These are phyloP conservation scores for Tetrahymena malaccensis DNA, from an alignment of 73 alveolate genomes.

Conservation along the genomic window DNA sequence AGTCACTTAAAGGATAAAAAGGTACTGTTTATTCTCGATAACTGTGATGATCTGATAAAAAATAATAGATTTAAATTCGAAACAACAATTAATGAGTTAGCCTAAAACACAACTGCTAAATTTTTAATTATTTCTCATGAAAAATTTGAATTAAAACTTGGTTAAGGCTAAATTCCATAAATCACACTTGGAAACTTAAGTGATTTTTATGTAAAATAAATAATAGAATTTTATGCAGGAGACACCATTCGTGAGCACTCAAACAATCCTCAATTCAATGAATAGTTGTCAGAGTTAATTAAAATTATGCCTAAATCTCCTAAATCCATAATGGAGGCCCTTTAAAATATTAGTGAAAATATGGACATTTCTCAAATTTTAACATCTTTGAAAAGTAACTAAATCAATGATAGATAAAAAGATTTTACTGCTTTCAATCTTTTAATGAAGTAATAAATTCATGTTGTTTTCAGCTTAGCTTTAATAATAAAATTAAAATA, in stretches of 20 bases:
- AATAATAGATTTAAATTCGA: background rate
- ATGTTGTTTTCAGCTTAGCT: no score
- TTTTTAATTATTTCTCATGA: background rate
- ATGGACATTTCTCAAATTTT: background rate
- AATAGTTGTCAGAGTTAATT: background rate
- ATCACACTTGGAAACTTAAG: background rate
- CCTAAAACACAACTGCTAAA: background rate
- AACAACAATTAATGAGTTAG: background rate
- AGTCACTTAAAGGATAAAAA: background rate
- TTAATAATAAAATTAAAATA: no score
- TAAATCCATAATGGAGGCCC: background rate
- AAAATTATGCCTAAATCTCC: background rate
- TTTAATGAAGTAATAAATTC: background rate
- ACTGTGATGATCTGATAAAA: background rate
- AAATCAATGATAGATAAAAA: background rate
- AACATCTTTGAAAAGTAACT: background rate
- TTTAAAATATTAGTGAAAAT: background rate
- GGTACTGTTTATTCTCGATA: background rate
- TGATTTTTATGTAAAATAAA: background rate
- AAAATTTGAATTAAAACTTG: background rate
- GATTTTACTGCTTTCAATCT: background rate
- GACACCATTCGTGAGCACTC: background rate
- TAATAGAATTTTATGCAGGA: background rate
- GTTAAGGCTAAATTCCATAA: background rate
- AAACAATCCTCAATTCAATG: background rate